phyloP scores from a whole-genome alignment of 805 yeast species.

The Lipomyces yamadae region DNA sequence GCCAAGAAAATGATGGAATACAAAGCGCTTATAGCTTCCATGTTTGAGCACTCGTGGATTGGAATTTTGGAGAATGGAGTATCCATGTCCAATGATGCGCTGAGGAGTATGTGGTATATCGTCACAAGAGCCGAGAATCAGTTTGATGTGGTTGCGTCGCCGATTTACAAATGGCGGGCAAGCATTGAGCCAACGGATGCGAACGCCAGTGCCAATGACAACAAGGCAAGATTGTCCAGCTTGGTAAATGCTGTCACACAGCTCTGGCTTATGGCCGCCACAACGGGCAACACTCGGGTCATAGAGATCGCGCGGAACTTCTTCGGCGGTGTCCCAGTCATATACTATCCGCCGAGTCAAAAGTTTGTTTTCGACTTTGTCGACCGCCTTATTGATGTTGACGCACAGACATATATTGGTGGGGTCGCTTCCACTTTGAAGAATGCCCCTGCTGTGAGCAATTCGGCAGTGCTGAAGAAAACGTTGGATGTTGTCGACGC shows the following conservation, averaged over 20 bases:
- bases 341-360: slow-evolving; percentile 10
- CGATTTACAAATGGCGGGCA: slow-evolving; percentile 8
- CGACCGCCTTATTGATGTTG: not conserved
- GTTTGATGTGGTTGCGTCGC: slow-evolving; percentile 23
- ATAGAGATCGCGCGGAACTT: slow-evolving; percentile 12
- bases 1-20: slow-evolving; percentile 5
- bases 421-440: not conserved
- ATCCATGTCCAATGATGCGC: slow-evolving; percentile 26
- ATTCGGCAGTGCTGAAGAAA: not conserved
- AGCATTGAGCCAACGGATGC: not conserved
- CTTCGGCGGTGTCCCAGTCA: slow-evolving; percentile 7
- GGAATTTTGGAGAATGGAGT: slow-evolving; percentile 16
- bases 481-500: not conserved
- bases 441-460: not conserved
- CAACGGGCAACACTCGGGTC: slow-evolving; percentile 15
- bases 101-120: slow-evolving; percentile 30
- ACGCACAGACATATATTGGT: not conserved
- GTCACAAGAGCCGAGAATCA: slow-evolving; percentile 14
- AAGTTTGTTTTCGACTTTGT: slow-evolving; percentile 4
- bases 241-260: slow-evolving; percentile 22
- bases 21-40: slow-evolving; percentile 12
- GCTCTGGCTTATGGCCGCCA: slow-evolving; percentile 31
- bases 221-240: not conserved
- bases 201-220: not conserved
- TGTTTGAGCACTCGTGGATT: slow-evolving; percentile 22